Evolutionary conservation across 495 filamentous ascomycete species (phyloP).

Genomic region (Hypomontagnella monticulosa): DNA sequence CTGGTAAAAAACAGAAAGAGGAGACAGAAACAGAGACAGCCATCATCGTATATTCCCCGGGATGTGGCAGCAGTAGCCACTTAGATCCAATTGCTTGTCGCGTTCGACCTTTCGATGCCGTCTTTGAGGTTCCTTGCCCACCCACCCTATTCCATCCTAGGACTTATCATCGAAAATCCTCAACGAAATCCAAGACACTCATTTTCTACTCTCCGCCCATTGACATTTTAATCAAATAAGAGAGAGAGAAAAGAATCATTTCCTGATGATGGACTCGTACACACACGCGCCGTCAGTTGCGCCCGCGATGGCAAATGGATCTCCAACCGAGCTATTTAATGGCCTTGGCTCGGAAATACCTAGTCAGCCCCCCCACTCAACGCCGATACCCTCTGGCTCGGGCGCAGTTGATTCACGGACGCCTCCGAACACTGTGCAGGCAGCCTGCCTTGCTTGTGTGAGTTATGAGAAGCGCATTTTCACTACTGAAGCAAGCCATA

Average conservation of each 20-base stretch:
- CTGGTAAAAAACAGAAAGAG: constrained; percentile 8
- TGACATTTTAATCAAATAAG: constrained; percentile 5
- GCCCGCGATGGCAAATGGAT: constrained; percentile 31
- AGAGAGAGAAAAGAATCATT: neutral
- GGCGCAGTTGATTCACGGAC: constrained; percentile 42
- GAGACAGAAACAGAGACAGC: neutral
- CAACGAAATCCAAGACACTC: constrained; percentile 8
- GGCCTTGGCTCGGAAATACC: constrained; percentile 37
- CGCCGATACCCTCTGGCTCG: constrained; percentile 33
- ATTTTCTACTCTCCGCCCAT: constrained; percentile 2
- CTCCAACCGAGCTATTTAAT: constrained; percentile 41
- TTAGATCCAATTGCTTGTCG: constrained; percentile 33
- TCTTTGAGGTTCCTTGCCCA: constrained; percentile 19
- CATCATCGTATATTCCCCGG: constrained; percentile 28
- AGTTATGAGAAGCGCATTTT: constrained; percentile 33
- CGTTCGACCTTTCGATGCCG: constrained; percentile 33
- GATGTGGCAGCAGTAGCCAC: constrained; percentile 31
- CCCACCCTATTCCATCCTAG: constrained; percentile 17
- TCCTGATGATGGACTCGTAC: constrained; percentile 33
- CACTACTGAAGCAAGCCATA: neutral
- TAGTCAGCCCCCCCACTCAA: constrained; percentile 37
- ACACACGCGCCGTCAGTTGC: constrained; percentile 25
- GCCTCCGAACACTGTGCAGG: constrained; percentile 54
- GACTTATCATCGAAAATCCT: constrained; percentile 13
- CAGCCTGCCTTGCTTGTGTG: constrained; percentile 60